Evolutionary conservation across 768 basidiomycete genomes (phyloP).

Genomic region (Russula virescens): DNA sequence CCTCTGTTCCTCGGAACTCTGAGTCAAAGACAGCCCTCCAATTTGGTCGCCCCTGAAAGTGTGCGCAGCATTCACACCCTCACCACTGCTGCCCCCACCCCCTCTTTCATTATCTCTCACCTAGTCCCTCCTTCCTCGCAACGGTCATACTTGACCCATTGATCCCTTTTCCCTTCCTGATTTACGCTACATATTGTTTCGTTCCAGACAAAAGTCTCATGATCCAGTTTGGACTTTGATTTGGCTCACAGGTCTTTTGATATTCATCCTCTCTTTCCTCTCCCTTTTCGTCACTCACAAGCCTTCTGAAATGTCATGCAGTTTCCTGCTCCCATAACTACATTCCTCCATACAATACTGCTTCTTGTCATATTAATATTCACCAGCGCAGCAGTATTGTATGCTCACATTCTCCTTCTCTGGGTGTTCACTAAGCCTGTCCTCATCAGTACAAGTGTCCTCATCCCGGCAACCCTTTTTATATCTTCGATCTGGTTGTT

Average conservation of each 20-base stretch:
- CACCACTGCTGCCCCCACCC: conserved; percentile 43
- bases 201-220: conserved; percentile 64
- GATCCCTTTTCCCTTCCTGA: conserved; percentile 77
- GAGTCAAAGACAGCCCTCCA: conserved; percentile 38
- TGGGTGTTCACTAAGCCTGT: conserved; percentile 81
- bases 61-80: conserved; percentile 33
- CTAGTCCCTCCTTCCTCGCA: conserved; percentile 71
- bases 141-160: conserved; percentile 56
- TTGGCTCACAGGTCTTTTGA: conserved; percentile 53
- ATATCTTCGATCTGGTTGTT: conserved; percentile 79
- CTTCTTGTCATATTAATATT: conserved; percentile 67
- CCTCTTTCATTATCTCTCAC: conserved; percentile 63
- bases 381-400: conserved; percentile 63
- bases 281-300: conserved; percentile 54
- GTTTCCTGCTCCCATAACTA: conserved; percentile 65
- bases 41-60: conserved; percentile 41
- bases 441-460: conserved; percentile 69
- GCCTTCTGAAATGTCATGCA: conserved; percentile 30
- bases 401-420: conserved; percentile 68
- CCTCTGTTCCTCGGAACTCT: conserved; percentile 42
- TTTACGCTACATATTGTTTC: conserved; percentile 52
- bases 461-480: conserved; percentile 67
- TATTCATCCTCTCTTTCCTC: conserved; percentile 59
- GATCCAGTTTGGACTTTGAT: conserved; percentile 66
- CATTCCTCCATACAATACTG: conserved; percentile 71